A percentile compares a stretch with the other conserved stretches of the same genome.
Conservation (phyloP, 1,284 basidiomycete genomes). For the Puccinia horiana region DNA sequence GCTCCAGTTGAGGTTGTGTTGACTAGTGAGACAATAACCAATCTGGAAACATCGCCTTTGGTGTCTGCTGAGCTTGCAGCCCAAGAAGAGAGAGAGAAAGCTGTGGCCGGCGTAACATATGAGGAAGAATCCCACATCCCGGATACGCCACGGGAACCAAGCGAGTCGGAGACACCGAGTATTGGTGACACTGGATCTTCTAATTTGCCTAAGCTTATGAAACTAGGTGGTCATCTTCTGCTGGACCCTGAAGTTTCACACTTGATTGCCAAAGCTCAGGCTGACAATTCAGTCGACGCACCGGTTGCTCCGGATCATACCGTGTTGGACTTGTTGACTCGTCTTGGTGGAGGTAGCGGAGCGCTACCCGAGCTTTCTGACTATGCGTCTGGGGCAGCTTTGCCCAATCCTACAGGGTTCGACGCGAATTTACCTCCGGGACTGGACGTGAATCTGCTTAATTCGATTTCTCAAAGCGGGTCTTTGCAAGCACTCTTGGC, state of each 20-base stretch:
- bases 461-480: conserved; percentile 36
- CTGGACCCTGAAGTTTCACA: conserved; percentile 42
- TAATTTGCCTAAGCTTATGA: background rate
- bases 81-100: conserved; percentile 44
- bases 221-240: conserved; percentile 22
- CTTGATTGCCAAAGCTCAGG: conserved; percentile 45
- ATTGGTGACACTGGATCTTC: conserved; percentile 28
- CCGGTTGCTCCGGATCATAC: conserved; percentile 47
- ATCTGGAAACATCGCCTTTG: conserved; percentile 42
- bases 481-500: conserved; percentile 42
- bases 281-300: conserved; percentile 44
- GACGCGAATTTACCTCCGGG: conserved; percentile 30
- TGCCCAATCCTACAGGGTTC: conserved; percentile 10
- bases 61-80: conserved; percentile 38
- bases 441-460: conserved; percentile 30
- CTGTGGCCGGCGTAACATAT: conserved; percentile 44
- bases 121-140: conserved; percentile 48
- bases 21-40: conserved; percentile 37
- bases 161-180: conserved; percentile 13
- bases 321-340: conserved; percentile 38
- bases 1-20: conserved; percentile 43
- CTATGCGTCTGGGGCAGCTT: background rate
- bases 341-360: conserved; percentile 32
- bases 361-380: conserved; percentile 7
- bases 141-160: conserved; percentile 45